phyloP scores from a whole-genome alignment of 2,329 filamentous ascomycete species.

The Chaetothyriales sp. region DNA sequence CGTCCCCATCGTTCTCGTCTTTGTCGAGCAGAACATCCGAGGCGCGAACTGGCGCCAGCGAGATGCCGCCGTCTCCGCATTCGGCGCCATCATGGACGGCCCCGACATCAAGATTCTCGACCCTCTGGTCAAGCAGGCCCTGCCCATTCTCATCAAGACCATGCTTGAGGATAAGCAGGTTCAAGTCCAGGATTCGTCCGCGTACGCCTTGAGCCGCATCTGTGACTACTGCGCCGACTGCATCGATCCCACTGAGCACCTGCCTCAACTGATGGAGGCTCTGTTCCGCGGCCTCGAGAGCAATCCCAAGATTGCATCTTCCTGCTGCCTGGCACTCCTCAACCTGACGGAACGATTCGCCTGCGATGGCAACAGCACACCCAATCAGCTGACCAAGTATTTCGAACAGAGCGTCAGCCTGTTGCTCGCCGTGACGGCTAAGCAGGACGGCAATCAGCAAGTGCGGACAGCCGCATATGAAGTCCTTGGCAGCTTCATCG shows the following conservation, averaged over 20 bases:
- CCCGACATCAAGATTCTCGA: slow-evolving; percentile 85
- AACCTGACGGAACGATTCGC: slow-evolving; percentile 93
- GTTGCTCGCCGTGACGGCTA: slow-evolving; percentile 71
- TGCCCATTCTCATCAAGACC: slow-evolving; percentile 65
- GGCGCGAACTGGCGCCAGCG: slow-evolving; percentile 87
- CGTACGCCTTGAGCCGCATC: slow-evolving; percentile 88
- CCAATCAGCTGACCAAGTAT: slow-evolving; percentile 76
- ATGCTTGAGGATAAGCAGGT: slow-evolving; percentile 85
- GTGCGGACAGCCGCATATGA: slow-evolving; percentile 93
- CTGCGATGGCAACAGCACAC: slow-evolving; percentile 58
- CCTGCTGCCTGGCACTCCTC: slow-evolving; percentile 98
- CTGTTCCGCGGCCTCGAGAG: slow-evolving; percentile 81
- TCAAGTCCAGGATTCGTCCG: slow-evolving; percentile 88
- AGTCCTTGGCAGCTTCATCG: slow-evolving; percentile 86
- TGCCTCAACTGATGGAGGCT: slow-evolving; percentile 71
- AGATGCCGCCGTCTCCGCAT: slow-evolving; percentile 91
- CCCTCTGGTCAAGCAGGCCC: slow-evolving; percentile 86
- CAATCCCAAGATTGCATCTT: slow-evolving; percentile 91
- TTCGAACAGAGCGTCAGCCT: slow-evolving; percentile 85
- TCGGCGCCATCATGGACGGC: slow-evolving; percentile 97
- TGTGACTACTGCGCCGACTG: slow-evolving; percentile 85
- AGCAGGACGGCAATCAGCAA: slow-evolving; percentile 65
- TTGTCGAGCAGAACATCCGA: slow-evolving; percentile 82
- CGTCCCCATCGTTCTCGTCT: slow-evolving; percentile 71
- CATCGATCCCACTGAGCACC: slow-evolving; percentile 69